Evolutionary conservation across 2,329 filamentous ascomycete species (phyloP), one percentile per base, ranked within the genome.

Genomic region (Knoxdaviesia proteae): DNA sequence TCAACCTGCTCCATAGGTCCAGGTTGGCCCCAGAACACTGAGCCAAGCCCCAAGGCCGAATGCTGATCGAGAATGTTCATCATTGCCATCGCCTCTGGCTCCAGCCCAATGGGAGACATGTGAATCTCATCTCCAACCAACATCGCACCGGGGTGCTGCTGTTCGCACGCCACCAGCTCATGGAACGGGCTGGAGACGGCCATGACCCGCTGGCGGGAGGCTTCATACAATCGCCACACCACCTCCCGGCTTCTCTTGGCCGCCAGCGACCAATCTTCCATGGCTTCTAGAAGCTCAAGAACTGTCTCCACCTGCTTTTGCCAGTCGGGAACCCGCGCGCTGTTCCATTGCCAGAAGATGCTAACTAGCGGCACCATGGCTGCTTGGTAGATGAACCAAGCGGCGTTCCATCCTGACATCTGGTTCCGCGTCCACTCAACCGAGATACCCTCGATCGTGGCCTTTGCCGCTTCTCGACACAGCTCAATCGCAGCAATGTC

Each of bases 321-420:
- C 65, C 70, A 75, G 47, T 67, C 62, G 8, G 60, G 53, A 20
- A 68, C 62, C 34, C 60, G 59, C 7, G 64, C 61, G 51, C 59
- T 65, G 45, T 63, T 60, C 58, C 61, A 64, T 53, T 84, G 77
- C 64, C 73, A 79, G 55, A 84, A 84, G 8, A 87, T 64, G 29
- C 73, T 79, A 7, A 88, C 70, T 1, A 88, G 67, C 0, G 81
- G 81, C 6, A 87, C 75, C 76, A 87, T 82, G 48, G 74, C 74
- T 0, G 81, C 80, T 56, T 87, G 81, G 59, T 84, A 87, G 46
- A 83, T 69, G 58, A 84, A 79, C 80, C 80, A 86, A 3, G 82
- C 80, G 0, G 77, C 81, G 54, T 84, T 83, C 81, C 80, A 87
- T 6, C 80, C 80, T 0, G 74, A 74, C 61, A 87, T 81, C 53